Percentiles rank a stretch among this genome's conserved stretches.
phyloP scores from a whole-genome alignment of 768 basidiomycete species.

The Clathrus columnatus region DNA sequence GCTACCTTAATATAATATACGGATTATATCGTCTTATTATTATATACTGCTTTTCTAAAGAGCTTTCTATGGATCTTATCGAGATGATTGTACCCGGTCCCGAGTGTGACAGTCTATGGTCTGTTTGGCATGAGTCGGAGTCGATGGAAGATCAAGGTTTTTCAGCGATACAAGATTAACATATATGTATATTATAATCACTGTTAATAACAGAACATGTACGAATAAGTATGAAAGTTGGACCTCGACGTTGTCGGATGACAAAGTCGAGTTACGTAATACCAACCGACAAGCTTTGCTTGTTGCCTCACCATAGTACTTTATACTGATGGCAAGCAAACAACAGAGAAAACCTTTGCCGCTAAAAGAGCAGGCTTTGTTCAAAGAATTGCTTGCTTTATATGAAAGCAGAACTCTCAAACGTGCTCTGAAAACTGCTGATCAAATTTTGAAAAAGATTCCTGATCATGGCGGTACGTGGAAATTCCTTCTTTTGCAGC shows the following conservation, averaged over 20 bases:
- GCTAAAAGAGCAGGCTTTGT: constrained; percentile 75
- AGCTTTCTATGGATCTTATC: constrained; percentile 49
- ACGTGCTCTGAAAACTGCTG: constrained; percentile 83
- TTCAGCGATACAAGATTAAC: no score
- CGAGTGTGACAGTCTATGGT: constrained; percentile 58
- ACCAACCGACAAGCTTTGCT: neutral
- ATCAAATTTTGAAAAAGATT: constrained; percentile 90
- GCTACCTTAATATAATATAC: constrained; percentile 14
- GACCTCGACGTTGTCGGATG: neutral
- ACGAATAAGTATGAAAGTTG: neutral
- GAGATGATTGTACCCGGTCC: constrained; percentile 67
- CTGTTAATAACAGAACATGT: no score
- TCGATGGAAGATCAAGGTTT: constrained; percentile 27
- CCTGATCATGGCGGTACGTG: constrained; percentile 91
- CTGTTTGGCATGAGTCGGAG: constrained; percentile 45
- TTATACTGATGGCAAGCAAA: constrained; percentile 6
- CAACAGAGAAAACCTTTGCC: constrained; percentile 44
- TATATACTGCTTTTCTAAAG: constrained; percentile 25
- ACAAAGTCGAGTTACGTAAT: neutral
- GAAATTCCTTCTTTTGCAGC: neutral
- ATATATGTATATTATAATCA: no score
- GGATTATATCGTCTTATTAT: neutral
- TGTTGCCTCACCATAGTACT: neutral
- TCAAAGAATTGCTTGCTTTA: constrained; percentile 75
- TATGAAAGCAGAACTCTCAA: constrained; percentile 89